These are phyloP conservation scores for Rhytidiadelphus loreus DNA, from an alignment of 225 moss, liverwort and hornwort species.

Conservation along the genomic window DNA sequence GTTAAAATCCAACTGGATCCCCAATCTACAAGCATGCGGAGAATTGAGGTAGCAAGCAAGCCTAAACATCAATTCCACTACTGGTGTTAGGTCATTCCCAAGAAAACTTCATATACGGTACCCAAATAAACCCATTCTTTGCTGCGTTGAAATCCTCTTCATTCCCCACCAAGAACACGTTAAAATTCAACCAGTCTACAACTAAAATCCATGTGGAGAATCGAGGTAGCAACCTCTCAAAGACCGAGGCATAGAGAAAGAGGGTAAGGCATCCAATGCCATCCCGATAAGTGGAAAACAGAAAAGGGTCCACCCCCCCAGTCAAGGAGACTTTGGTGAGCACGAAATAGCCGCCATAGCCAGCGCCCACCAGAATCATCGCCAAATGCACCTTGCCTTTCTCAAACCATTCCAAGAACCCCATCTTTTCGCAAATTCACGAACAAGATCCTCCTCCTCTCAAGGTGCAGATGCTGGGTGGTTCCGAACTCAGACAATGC, in stretches of 20 bases:
- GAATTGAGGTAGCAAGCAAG: background rate
- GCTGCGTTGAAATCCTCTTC: background rate
- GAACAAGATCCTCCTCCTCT: no score
- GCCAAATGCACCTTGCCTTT: conserved; percentile 13
- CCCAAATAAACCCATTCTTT: background rate
- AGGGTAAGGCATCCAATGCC: conserved; percentile 15
- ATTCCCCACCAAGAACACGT: background rate
- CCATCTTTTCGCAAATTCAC: background rate
- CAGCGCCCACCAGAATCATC: background rate
- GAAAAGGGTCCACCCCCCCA: conserved; percentile 22
- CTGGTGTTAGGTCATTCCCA: background rate
- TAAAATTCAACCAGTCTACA: background rate
- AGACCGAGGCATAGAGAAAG: conserved; percentile 9
- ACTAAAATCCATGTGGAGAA: background rate
- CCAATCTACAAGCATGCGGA: background rate
- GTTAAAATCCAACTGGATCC: background rate
- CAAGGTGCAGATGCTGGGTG: background rate
- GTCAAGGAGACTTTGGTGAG: conserved; percentile 17
- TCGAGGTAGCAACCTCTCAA: conserved; percentile 5
- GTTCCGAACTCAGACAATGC: background rate
- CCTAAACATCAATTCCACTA: background rate
- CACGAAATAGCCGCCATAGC: conserved; percentile 31
- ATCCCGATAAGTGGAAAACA: conserved; percentile 37
- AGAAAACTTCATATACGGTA: background rate
- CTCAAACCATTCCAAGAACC: background rate